Evolutionary conservation across 306 rosid species (phyloP).

Genomic region (Erythrophleum fordii): DNA sequence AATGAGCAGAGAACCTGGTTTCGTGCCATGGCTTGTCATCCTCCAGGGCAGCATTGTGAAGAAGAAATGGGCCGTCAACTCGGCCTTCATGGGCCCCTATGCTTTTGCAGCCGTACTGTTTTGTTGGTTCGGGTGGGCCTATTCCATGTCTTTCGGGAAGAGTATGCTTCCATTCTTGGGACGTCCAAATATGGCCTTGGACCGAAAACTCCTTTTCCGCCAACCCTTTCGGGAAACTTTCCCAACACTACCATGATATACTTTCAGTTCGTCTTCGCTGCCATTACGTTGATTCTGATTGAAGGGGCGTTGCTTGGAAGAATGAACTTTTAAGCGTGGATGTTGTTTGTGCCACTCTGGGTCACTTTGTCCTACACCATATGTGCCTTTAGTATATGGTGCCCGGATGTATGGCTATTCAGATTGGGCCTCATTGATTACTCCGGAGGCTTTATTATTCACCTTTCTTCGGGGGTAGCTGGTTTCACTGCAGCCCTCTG

Average conservation of each 20-base stretch:
- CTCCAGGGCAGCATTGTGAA: conserved; percentile 65
- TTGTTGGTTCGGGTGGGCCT: conserved; percentile 58
- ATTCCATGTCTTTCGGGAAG: conserved; percentile 49
- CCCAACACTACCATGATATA: conserved; percentile 56
- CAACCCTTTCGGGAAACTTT: not conserved
- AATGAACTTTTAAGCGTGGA: conserved; percentile 58
- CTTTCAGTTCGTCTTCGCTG: conserved; percentile 55
- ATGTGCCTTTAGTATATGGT: conserved; percentile 51
- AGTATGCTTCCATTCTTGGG: conserved; percentile 35
- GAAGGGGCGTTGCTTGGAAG: conserved; percentile 58
- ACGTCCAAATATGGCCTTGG: conserved; percentile 34
- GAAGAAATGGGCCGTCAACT: too few species aligned
- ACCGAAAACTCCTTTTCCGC: conserved; percentile 8
- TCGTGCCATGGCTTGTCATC: conserved; percentile 52
- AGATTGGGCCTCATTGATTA: conserved; percentile 49
- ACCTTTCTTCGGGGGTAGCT: conserved; percentile 54
- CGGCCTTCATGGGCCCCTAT: conserved; percentile 59
- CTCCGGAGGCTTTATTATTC: conserved; percentile 53
- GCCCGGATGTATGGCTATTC: conserved; percentile 40
- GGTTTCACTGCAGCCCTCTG: conserved; percentile 53
- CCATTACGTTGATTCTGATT: conserved; percentile 51
- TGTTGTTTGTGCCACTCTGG: conserved; percentile 61
- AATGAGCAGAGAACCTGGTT: too few species aligned
- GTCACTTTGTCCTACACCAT: conserved; percentile 52
- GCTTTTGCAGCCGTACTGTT: conserved; percentile 53